Percentiles rank a stretch among this genome's conserved stretches.
Evolutionary conservation across 495 filamentous ascomycete genomes (phyloP).

Genomic region (Bacidia rubella): DNA sequence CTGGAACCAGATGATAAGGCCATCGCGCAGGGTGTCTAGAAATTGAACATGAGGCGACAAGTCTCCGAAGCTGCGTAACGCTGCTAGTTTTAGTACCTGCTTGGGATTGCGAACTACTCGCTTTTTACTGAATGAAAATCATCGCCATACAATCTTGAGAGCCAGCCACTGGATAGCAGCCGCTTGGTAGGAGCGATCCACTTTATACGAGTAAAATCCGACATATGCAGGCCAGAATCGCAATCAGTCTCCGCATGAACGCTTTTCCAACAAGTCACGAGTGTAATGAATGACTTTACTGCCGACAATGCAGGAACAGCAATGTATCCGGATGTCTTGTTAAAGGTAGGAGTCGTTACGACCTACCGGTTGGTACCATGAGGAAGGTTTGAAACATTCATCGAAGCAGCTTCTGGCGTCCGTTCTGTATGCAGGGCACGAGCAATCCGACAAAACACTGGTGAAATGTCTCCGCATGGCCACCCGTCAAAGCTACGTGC

Average conservation of each 20-base stretch:
- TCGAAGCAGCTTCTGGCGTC: not conserved
- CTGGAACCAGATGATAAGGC: too few species aligned
- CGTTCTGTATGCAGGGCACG: not conserved
- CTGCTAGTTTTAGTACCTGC: not conserved
- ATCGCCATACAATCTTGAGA: too few species aligned
- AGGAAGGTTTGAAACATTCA: not conserved
- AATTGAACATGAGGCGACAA: too few species aligned
- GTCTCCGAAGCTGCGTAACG: too few species aligned
- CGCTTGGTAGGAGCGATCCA: not conserved
- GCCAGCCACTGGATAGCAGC: not conserved
- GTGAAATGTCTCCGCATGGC: not conserved
- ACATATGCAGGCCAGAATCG: not conserved
- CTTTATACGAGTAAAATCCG: not conserved
- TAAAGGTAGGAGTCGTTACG: not conserved
- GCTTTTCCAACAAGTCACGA: too few species aligned
- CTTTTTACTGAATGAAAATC: not conserved
- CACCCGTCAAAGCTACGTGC: not conserved
- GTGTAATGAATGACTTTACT: not conserved
- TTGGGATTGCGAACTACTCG: not conserved
- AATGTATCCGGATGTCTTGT: not conserved
- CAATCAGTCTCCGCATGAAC: not conserved
- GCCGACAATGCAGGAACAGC: not conserved
- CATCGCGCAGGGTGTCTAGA: too few species aligned
- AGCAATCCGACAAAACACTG: not conserved
- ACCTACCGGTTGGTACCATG: not conserved